Conservation (phyloP, 2,329 filamentous ascomycete species). For the Xylariales sp. region DNA sequence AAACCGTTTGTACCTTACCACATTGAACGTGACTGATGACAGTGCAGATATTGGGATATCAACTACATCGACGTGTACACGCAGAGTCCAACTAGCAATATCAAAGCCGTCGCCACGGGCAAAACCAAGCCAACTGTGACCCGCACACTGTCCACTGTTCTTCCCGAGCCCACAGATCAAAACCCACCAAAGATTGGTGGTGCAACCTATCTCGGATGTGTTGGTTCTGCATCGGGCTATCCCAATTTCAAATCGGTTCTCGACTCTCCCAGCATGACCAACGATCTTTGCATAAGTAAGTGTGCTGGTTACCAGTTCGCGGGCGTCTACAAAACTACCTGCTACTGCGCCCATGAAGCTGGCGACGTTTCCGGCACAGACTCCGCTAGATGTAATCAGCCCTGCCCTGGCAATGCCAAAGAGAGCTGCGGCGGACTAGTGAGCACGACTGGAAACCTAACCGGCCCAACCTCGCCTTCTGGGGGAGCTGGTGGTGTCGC, state of each 20-base stretch:
- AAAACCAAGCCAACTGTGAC: conserved; percentile 16
- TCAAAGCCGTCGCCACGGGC: neutral
- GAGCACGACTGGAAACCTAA: conserved; percentile 1
- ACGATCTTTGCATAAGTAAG: conserved; percentile 30
- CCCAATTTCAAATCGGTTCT: conserved; percentile 25
- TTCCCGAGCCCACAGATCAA: conserved; percentile 14
- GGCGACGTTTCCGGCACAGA: conserved; percentile 32
- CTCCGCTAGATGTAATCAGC: conserved; percentile 27
- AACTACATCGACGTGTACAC: conserved; percentile 46
- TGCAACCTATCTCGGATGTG: conserved; percentile 30
- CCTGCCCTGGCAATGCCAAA: conserved; percentile 35
- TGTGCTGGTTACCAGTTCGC: conserved; percentile 33
- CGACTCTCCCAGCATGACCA: conserved; percentile 32
- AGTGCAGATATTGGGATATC: conserved; percentile 47
- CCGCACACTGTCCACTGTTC: conserved; percentile 16
- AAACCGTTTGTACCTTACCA: neutral
- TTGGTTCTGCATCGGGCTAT: conserved; percentile 31
- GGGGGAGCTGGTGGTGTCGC: neutral
- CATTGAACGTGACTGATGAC: conserved; percentile 2
- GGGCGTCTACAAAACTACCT: conserved; percentile 32
- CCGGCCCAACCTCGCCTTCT: neutral
- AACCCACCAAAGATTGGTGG: conserved; percentile 13
- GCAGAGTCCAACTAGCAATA: conserved; percentile 6
- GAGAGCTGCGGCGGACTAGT: conserved; percentile 38
- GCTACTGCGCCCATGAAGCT: conserved; percentile 40